Percentiles rank a stretch among this genome's conserved stretches.
Evolutionary conservation across 495 filamentous ascomycete genomes (phyloP).

Genomic region (Evernia prunastri): DNA sequence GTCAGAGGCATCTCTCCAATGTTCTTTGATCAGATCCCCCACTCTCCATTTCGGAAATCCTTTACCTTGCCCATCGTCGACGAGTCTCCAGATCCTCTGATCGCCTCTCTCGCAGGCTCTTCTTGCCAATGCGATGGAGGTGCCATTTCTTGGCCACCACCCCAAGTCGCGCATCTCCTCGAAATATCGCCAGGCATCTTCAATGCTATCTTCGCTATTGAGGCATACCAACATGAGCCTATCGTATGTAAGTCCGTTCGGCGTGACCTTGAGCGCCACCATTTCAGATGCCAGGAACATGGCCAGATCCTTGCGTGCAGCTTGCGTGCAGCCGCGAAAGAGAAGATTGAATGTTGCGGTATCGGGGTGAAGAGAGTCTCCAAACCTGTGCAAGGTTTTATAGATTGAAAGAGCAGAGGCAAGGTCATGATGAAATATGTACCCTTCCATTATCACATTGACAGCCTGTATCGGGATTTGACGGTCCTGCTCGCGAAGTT

Average conservation of each 20-base stretch:
- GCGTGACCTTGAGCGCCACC: conserved; percentile 52
- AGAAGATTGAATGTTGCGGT: conserved; percentile 61
- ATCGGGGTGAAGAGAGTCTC: conserved; percentile 45
- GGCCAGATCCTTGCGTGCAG: conserved; percentile 46
- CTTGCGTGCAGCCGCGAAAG: conserved; percentile 51
- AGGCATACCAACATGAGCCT: conserved; percentile 61
- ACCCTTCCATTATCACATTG: conserved; percentile 57
- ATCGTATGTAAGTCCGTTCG: conserved; percentile 60
- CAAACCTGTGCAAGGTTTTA: conserved; percentile 60
- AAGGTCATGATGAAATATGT: conserved; percentile 37
- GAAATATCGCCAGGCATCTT: conserved; percentile 53
- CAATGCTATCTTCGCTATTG: conserved; percentile 37
- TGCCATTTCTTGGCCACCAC: conserved; percentile 32
- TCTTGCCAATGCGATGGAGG: conserved; percentile 38
- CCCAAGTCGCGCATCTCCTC: conserved; percentile 43
- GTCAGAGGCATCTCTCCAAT: conserved; percentile 12
- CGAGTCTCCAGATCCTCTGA: conserved; percentile 52
- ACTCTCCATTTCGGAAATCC: conserved; percentile 29
- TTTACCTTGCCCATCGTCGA: conserved; percentile 29
- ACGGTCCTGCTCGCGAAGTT: conserved; percentile 41
- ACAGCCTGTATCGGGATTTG: conserved; percentile 50
- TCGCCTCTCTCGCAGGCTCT: conserved; percentile 41
- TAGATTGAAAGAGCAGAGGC: conserved; percentile 57
- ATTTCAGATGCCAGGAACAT: conserved; percentile 73
- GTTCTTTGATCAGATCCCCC: neutral